Evolutionary conservation across 2,329 filamentous ascomycete genomes (phyloP).

Genomic region (Orbilia brochopaga): DNA sequence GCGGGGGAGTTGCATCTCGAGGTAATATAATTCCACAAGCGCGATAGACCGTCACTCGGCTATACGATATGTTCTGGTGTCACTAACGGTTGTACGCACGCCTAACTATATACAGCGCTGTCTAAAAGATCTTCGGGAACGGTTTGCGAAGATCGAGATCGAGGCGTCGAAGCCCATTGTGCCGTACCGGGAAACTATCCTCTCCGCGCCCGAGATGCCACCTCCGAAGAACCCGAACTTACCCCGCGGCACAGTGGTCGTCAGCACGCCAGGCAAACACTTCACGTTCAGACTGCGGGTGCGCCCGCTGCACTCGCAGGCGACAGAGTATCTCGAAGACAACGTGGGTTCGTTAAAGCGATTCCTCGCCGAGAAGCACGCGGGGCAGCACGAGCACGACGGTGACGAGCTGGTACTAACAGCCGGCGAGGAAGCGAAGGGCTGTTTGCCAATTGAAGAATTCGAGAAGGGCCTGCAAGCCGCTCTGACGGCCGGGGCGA

Average conservation of each 20-base stretch:
- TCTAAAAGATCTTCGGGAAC: slow-evolving; percentile 86
- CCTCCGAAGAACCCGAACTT: slow-evolving; percentile 80
- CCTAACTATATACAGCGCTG: slow-evolving; percentile 71
- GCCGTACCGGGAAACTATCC: slow-evolving; percentile 90
- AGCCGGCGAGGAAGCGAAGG: slow-evolving; percentile 66
- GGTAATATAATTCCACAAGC: slow-evolving; percentile 21
- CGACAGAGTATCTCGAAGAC: slow-evolving; percentile 84
- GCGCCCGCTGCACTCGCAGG: slow-evolving; percentile 74
- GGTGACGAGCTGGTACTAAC: slow-evolving; percentile 60
- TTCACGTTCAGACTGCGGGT: slow-evolving; percentile 78
- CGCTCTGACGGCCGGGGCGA: slow-evolving; percentile 67
- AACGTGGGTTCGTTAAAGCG: slow-evolving; percentile 79
- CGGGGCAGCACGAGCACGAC: slow-evolving; percentile 60
- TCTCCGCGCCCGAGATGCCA: slow-evolving; percentile 88
- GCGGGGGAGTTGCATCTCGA: slow-evolving; percentile 90
- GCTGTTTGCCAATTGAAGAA: slow-evolving; percentile 72
- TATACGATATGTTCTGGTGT: neutral
- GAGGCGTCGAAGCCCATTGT: slow-evolving; percentile 94
- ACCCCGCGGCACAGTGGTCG: slow-evolving; percentile 78
- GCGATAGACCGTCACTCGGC: neutral
- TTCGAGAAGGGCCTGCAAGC: slow-evolving; percentile 75
- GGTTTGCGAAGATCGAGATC: slow-evolving; percentile 92
- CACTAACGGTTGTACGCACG: slow-evolving; percentile 10
- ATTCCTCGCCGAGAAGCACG: slow-evolving; percentile 74
- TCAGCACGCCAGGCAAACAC: slow-evolving; percentile 82